Evolutionary conservation across 2,329 filamentous ascomycete species (phyloP).

Genomic region (Fusarium domesticum): DNA sequence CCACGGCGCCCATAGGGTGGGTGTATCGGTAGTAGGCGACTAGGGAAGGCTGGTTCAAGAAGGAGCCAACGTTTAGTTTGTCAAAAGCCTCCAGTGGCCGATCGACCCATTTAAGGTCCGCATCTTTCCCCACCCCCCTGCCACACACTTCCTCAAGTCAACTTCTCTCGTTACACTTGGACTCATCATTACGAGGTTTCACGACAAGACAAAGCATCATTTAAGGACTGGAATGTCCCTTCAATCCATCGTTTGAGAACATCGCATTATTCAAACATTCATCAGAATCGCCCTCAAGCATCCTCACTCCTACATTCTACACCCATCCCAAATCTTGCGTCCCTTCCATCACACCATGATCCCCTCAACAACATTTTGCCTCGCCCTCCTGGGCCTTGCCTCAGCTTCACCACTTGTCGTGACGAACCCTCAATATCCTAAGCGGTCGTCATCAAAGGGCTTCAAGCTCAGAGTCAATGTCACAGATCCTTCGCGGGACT

Average conservation of each 20-base stretch:
- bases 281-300: background rate
- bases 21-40: background rate
- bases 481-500: slow-evolving; percentile 39
- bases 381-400: slow-evolving; percentile 27
- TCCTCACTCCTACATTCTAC: background rate
- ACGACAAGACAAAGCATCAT: slow-evolving; percentile 10
- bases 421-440: slow-evolving; percentile 12
- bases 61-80: background rate
- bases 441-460: slow-evolving; percentile 25
- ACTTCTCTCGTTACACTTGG: slow-evolving; percentile 1
- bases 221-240: slow-evolving; percentile 13
- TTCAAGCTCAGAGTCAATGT: slow-evolving; percentile 47
- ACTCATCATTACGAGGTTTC: slow-evolving; percentile 17
- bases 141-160: slow-evolving; percentile 7
- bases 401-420: slow-evolving; percentile 20
- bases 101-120: slow-evolving; percentile 12
- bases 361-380: slow-evolving; percentile 21
- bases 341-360: slow-evolving; percentile 19
- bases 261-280: slow-evolving; percentile 2
- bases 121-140: slow-evolving; percentile 9
- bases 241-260: slow-evolving; percentile 5
- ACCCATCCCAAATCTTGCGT: slow-evolving; percentile 3
- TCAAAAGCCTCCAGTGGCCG: slow-evolving; percentile 2
- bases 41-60: background rate
- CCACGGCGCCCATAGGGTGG: too few relatives aligned